Evolutionary conservation across 106 monocot species (phyloP).

Genomic region (Gastrodia elata): DNA sequence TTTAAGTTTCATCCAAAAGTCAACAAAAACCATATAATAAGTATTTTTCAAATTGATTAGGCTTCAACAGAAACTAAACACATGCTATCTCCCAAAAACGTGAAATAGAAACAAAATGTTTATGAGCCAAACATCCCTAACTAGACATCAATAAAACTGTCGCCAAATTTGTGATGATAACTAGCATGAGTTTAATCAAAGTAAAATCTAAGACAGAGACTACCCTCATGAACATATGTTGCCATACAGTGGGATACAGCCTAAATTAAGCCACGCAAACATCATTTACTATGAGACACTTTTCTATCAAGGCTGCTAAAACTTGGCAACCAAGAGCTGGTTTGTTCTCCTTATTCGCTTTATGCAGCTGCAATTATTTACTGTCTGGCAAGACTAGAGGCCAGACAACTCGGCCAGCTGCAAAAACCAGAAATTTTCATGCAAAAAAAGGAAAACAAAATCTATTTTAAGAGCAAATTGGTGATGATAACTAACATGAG

Average conservation of each 20-base stretch:
- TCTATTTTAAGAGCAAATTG: background rate
- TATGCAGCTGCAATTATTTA: conserved; percentile 77
- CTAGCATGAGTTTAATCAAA: background rate
- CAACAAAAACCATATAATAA: no score
- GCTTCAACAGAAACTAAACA: no score
- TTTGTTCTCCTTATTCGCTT: conserved; percentile 27
- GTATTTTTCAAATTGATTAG: no score
- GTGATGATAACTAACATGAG: no score
- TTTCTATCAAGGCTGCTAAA: conserved; percentile 30
- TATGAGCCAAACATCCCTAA: no score
- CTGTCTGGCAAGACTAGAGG: conserved; percentile 44
- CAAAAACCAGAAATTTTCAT: conserved; percentile 11
- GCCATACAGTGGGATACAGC: background rate
- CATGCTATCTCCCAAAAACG: no score
- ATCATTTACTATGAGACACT: conserved; percentile 11
- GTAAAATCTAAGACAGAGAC: background rate
- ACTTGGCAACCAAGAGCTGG: conserved; percentile 60
- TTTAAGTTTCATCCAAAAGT: no score
- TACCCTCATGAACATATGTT: background rate
- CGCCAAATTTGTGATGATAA: no score
- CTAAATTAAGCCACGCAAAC: background rate
- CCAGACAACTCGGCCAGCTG: conserved; percentile 93
- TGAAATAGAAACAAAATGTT: no score
- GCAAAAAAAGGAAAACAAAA: no score
- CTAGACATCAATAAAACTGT: no score